Base-by-base conservation (phyloP, 2,329 filamentous ascomycete species). In the Penicillium paneum region DNA sequence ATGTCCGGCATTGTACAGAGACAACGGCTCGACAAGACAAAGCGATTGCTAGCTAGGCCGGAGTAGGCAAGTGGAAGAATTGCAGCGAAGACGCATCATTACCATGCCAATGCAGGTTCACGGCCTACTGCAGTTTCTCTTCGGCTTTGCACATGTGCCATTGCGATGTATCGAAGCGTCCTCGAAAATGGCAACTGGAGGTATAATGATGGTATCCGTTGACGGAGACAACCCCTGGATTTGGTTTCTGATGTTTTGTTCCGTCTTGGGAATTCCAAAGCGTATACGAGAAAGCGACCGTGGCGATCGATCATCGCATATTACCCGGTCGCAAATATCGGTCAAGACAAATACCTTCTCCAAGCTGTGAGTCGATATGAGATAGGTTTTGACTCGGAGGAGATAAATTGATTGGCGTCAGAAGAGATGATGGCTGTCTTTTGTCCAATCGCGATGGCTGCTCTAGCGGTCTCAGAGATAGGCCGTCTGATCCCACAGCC, bases 81-180 rank as follows among this genome's bases (percentile, higher is more conserved):
- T 26, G 12, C 24, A 19, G 26, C 26, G 44, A 52, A 58, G 55
- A 46, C 21, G 34, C 50, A 48, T 39, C 42, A 43, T 48, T 54
- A 13, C 26, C 54, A 50, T 60, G 3, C 3, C 8, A 48, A 57
- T n/a, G 6, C 21, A 21, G 26, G 24, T 32, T 17, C 24, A 39
- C 35, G 42, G 31, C 38, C 40, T 31, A 29, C 44, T n/a, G 45
- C 39, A 49, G 45, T 42, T 36, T 13, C 26, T 10, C 40, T 35
- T n/a, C 47, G 57, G 57, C 28, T 48, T 39, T 19, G 8, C 50
- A 60, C 49, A 60, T 55, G 32, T 42, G 32, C 47, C 36, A 40
- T 42, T 31, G 8, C 19, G 42, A 21, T 17, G 50, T 49, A 43
- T 54, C 42, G 54, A 57, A 56, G 31, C 17, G 47, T 55, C 56